These are phyloP conservation scores for Arthrobotrys iridis DNA, from an alignment of 2,329 filamentous ascomycete genomes.

Conservation along the genomic window DNA sequence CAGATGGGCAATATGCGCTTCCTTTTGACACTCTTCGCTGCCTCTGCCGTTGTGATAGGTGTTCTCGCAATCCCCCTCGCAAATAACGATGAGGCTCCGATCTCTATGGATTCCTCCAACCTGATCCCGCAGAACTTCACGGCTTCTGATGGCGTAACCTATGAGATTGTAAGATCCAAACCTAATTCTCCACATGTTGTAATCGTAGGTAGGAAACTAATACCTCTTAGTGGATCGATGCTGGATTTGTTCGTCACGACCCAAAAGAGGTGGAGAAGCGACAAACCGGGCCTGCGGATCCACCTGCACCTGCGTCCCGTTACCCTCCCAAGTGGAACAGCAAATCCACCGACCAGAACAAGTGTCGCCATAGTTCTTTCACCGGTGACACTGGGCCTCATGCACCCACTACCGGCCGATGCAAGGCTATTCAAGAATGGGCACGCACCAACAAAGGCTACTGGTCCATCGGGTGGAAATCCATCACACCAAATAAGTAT, in stretches of 20 bases:
- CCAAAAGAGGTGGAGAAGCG: not conserved
- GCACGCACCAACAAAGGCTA: constrained; percentile 2
- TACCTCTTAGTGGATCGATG: not conserved
- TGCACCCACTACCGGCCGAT: not conserved
- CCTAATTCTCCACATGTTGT: not conserved
- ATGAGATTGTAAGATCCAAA: not conserved
- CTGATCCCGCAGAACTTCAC: not conserved
- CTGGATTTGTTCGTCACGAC: not conserved
- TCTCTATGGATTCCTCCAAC: not conserved
- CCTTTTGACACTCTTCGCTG: not conserved
- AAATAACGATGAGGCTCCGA: not conserved
- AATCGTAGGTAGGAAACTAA: not conserved
- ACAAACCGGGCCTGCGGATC: not conserved
- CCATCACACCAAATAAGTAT: not conserved
- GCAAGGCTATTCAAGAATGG: constrained; percentile 5
- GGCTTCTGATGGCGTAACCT: not conserved
- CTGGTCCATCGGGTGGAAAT: not conserved
- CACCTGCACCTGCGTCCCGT: not conserved
- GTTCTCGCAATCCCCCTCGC: not conserved
- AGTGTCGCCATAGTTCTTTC: constrained; percentile 9
- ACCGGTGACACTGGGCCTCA: not conserved
- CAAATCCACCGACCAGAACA: not conserved
- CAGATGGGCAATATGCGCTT: constrained; percentile 1
- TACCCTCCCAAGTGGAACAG: not conserved
- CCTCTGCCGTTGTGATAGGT: not conserved